phyloP scores from a whole-genome alignment of 2,329 filamentous ascomycete genomes.

The Sclerotinia borealis region DNA sequence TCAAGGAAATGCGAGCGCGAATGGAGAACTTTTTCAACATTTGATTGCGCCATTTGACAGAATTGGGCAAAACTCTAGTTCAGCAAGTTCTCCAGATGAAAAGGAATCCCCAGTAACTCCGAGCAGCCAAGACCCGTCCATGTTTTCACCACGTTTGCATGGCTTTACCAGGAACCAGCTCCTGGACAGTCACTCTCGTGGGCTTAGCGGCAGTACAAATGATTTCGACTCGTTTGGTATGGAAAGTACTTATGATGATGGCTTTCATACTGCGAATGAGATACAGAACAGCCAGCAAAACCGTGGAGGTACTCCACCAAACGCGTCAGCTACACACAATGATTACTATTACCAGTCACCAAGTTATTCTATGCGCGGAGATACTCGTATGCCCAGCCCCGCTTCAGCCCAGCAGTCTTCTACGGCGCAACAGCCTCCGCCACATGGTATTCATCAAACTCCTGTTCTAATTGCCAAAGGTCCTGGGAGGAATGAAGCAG shows the following conservation, averaged over 20 bases:
- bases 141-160: neutral
- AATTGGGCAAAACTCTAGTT: too few species aligned
- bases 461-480: neutral
- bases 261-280: neutral
- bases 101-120: neutral
- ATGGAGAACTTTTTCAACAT: neutral
- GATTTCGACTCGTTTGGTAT: neutral
- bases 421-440: too few species aligned
- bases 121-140: neutral
- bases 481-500: neutral
- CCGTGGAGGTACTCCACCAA: neutral
- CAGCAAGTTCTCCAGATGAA: too few species aligned
- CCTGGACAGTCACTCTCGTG: neutral
- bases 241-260: neutral
- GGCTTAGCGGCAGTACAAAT: neutral
- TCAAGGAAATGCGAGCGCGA: neutral
- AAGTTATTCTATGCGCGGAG: neutral
- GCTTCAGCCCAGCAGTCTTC: neutral
- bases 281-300: neutral
- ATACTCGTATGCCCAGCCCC: neutral
- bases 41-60: neutral
- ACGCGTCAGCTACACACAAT: too few species aligned
- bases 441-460: neutral
- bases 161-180: neutral
- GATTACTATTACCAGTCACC: neutral